Evolutionary conservation across 1,139 yeast species (phyloP).

Genomic region (Candida pseudocylindracea): DNA sequence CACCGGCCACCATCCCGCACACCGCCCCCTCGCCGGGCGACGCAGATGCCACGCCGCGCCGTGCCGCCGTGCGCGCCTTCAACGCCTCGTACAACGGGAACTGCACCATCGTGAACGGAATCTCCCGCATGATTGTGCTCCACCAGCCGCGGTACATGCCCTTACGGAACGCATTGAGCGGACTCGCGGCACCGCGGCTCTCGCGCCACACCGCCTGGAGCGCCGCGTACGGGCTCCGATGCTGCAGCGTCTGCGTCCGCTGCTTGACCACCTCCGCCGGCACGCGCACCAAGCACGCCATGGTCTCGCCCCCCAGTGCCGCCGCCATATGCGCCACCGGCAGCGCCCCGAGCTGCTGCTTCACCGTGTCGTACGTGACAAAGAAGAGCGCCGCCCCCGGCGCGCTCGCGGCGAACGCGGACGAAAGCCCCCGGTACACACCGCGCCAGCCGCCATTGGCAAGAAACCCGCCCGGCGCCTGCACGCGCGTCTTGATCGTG

Average conservation of each 20-base stretch:
- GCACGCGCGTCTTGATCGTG: conserved; percentile 80
- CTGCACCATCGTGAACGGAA: conserved; percentile 88
- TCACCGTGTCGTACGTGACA: conserved; percentile 67
- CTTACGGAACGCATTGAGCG: conserved; percentile 8
- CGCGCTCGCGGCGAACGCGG: conserved; percentile 87
- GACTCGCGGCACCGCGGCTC: conserved; percentile 52
- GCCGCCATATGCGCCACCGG: conserved; percentile 48
- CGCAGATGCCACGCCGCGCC: too few relatives aligned
- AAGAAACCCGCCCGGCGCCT: conserved; percentile 89
- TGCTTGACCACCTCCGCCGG: conserved; percentile 96
- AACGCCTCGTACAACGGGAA: conserved; percentile 81
- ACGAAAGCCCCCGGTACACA: conserved; percentile 77
- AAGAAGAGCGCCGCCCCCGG: conserved; percentile 86
- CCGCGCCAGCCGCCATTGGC: conserved; percentile 85
- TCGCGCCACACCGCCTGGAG: conserved; percentile 31
- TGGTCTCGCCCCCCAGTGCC: conserved; percentile 77
- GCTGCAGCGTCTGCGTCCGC: conserved; percentile 56
- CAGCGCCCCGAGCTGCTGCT: conserved; percentile 18
- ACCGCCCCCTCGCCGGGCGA: conserved; percentile 66
- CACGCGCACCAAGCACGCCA: conserved; percentile 84
- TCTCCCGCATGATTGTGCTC: conserved; percentile 80
- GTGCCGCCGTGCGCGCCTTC: conserved; percentile 27
- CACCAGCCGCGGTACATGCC: conserved; percentile 89
- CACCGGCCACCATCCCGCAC: conserved; percentile 92
- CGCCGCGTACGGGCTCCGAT: conserved; percentile 44